Evolutionary conservation across 179 eudicot species (phyloP).

Genomic region (Camellia oleifera): DNA sequence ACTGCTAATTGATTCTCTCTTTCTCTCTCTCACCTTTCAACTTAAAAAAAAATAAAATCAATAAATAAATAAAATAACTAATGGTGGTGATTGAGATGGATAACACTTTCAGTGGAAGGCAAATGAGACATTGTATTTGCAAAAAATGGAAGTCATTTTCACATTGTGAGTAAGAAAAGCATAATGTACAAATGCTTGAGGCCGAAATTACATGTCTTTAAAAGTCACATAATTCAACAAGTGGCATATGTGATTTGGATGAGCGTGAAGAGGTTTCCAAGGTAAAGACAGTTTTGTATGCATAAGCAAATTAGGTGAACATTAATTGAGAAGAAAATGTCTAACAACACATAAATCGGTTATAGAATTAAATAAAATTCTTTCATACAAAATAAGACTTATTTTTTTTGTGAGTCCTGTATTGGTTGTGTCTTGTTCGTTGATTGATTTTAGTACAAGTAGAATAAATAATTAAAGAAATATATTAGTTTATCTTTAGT

Average conservation of each 20-base stretch:
- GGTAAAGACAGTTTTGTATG: not conserved
- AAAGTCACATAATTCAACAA: not conserved
- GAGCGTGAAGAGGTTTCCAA: not conserved
- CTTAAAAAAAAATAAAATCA: not conserved
- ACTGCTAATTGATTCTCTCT: not conserved
- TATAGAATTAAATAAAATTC: no score
- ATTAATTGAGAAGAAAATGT: not conserved
- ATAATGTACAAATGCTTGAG: not conserved
- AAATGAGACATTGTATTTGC: not conserved
- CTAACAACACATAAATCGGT: not conserved
- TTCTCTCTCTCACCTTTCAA: not conserved
- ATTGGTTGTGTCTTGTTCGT: no score
- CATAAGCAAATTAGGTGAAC: not conserved
- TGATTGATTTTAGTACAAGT: no score
- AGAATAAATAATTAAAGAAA: no score
- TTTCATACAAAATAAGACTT: no score
- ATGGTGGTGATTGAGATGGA: slow-evolving; percentile 13
- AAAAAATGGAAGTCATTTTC: not conserved
- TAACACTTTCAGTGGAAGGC: slow-evolving; percentile 1
- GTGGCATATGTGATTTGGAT: slow-evolving; percentile 3
- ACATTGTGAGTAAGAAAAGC: not conserved
- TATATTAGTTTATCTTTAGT: no score
- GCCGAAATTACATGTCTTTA: not conserved
- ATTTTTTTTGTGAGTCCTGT: no score
- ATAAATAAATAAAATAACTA: no score